Evolutionary conservation across 495 filamentous ascomycete species (phyloP).

Genomic region (Penicillium fimorum): DNA sequence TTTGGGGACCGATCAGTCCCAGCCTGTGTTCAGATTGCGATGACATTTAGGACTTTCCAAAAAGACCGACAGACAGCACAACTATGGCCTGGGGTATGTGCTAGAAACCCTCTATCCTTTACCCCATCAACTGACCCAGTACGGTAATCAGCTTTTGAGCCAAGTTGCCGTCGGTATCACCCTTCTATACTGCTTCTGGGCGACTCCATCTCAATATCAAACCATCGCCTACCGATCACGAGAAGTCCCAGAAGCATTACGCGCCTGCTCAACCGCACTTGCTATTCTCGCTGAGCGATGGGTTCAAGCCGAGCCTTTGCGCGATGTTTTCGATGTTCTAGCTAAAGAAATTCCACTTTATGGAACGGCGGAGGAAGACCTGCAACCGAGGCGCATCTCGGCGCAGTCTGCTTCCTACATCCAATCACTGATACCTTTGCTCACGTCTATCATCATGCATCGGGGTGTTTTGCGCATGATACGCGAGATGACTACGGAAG

Average conservation of each 20-base stretch:
- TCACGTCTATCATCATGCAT: constrained; percentile 17
- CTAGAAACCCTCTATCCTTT: neutral
- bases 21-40: constrained; percentile 18
- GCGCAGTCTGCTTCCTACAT: constrained; percentile 7
- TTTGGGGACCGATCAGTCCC: constrained; percentile 16
- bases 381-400: neutral
- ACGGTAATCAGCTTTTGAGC: constrained; percentile 16
- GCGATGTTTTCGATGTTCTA: constrained; percentile 23
- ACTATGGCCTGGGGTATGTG: constrained; percentile 25
- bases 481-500: constrained; percentile 20
- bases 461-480: constrained; percentile 22
- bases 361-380: neutral
- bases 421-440: constrained; percentile 7
- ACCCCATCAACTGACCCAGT: neutral
- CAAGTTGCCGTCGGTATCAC: constrained; percentile 24
- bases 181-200: constrained; percentile 27
- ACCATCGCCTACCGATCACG: constrained; percentile 7
- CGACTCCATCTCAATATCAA: constrained; percentile 14
- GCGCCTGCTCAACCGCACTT: constrained; percentile 19
- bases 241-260: constrained; percentile 13
- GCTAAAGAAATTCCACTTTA: constrained; percentile 14
- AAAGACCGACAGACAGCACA: constrained; percentile 27
- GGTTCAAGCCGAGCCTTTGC: constrained; percentile 23
- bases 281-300: constrained; percentile 23
- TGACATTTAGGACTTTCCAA: constrained; percentile 22